Evolutionary conservation across 345 rosid species (phyloP).

Genomic region (Ricinus communis): DNA sequence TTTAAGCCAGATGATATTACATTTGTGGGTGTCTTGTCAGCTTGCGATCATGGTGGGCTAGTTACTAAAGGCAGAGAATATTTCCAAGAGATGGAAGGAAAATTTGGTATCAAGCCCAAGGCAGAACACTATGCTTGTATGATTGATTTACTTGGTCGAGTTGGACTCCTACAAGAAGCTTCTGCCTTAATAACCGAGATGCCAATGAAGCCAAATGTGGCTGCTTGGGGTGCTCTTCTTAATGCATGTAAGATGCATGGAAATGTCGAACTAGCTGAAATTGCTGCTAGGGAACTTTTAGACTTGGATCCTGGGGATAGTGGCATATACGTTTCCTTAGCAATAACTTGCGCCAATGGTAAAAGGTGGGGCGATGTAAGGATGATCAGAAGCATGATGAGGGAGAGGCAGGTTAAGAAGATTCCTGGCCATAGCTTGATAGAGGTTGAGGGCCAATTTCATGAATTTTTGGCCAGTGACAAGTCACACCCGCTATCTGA

Average conservation of each 20-base stretch:
- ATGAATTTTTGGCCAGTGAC: constrained; percentile 40
- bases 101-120: constrained; percentile 33
- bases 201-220: constrained; percentile 40
- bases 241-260: constrained; percentile 39
- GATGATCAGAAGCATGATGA: constrained; percentile 34
- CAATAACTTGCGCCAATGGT: constrained; percentile 26
- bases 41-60: constrained; percentile 45
- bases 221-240: constrained; percentile 48
- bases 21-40: constrained; percentile 40
- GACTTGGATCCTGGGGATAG: constrained; percentile 42
- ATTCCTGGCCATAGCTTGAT: constrained; percentile 43
- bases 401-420: constrained; percentile 38
- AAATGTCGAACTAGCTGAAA: constrained; percentile 33
- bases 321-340: constrained; percentile 36
- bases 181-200: constrained; percentile 27
- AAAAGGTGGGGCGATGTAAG: constrained; percentile 38
- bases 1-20: constrained; percentile 40
- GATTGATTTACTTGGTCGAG: constrained; percentile 41
- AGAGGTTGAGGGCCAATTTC: constrained; percentile 36
- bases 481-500: constrained; percentile 28
- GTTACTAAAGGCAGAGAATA: constrained; percentile 30
- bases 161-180: constrained; percentile 37
- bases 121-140: constrained; percentile 46
- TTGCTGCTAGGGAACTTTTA: constrained; percentile 30
- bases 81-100: constrained; percentile 27